Evolutionary conservation across 768 basidiomycete species (phyloP).

Genomic region (Termitomyces titanicus): DNA sequence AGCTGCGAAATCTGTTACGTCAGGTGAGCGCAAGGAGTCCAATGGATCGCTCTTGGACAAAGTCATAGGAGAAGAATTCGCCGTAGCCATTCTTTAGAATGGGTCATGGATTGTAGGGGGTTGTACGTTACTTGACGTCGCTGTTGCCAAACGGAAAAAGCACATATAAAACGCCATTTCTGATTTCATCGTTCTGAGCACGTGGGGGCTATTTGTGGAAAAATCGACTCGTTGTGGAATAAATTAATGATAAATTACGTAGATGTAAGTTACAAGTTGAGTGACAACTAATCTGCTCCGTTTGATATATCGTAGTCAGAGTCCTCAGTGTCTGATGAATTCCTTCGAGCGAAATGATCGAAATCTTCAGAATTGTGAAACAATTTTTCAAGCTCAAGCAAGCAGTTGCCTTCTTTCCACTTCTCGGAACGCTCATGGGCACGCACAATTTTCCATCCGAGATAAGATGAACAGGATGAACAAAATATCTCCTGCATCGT

Average conservation of each 20-base stretch:
- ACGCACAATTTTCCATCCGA: slow-evolving; percentile 64
- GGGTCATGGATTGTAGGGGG: slow-evolving; percentile 12
- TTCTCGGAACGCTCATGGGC: slow-evolving; percentile 53
- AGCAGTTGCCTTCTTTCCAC: slow-evolving; percentile 59
- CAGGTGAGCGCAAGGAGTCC: slow-evolving; percentile 51
- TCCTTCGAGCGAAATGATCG: slow-evolving; percentile 19
- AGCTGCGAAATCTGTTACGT: slow-evolving; percentile 26
- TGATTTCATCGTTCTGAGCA: slow-evolving; percentile 1
- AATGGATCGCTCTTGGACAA: slow-evolving; percentile 25
- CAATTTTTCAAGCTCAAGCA: slow-evolving; percentile 57
- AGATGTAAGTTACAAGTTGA: neutral
- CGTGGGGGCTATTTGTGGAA: slow-evolving; percentile 1
- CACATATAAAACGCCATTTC: no score
- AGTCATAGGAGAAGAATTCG: slow-evolving; percentile 6
- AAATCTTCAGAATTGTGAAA: slow-evolving; percentile 18
- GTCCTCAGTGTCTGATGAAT: slow-evolving; percentile 31
- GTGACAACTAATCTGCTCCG: neutral
- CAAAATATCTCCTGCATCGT: slow-evolving; percentile 57
- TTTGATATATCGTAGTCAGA: slow-evolving; percentile 23
- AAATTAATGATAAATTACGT: neutral
- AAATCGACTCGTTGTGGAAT: neutral
- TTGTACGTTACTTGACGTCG: slow-evolving; percentile 6
- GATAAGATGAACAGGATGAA: slow-evolving; percentile 42
- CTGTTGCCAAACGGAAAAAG: slow-evolving; percentile 12
- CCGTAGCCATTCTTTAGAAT: slow-evolving; percentile 17